Conservation (phyloP, 108 stramenopile genomes). For the Fragilariopsis cylindrus region DNA sequence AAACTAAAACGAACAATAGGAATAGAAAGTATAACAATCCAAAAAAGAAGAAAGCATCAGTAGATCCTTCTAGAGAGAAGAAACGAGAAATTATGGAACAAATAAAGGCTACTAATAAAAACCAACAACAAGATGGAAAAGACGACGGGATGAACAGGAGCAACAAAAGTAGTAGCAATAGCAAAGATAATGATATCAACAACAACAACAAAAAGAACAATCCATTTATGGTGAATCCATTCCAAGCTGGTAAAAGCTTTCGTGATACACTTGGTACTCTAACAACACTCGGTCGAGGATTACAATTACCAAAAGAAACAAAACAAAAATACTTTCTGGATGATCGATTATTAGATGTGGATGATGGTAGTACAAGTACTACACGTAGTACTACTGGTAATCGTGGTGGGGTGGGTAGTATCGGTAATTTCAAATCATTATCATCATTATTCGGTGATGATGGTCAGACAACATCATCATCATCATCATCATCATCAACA, state of each 20-base stretch:
- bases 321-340: constrained; percentile 60
- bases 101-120: constrained; percentile 17
- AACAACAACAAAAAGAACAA: constrained; percentile 8
- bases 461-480: neutral
- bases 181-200: neutral
- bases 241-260: constrained; percentile 72
- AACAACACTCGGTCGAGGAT: constrained; percentile 29
- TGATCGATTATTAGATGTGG: constrained; percentile 44
- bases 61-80: constrained; percentile 14
- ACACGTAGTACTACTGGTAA: neutral
- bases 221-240: constrained; percentile 55
- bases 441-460: neutral
- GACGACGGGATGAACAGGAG: neutral
- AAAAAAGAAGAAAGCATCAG: neutral
- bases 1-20: neutral
- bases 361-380: neutral
- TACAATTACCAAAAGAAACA: constrained; percentile 29
- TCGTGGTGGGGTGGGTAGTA: neutral
- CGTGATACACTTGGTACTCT: constrained; percentile 56
- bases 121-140: constrained; percentile 6
- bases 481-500: neutral
- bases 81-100: constrained; percentile 37
- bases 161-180: neutral
- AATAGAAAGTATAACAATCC: neutral
- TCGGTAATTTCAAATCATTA: neutral